Evolutionary conservation across 2,329 filamentous ascomycete genomes (phyloP), one percentile per base, ranked within the genome.

Genomic region (Alternaria arborescens): DNA sequence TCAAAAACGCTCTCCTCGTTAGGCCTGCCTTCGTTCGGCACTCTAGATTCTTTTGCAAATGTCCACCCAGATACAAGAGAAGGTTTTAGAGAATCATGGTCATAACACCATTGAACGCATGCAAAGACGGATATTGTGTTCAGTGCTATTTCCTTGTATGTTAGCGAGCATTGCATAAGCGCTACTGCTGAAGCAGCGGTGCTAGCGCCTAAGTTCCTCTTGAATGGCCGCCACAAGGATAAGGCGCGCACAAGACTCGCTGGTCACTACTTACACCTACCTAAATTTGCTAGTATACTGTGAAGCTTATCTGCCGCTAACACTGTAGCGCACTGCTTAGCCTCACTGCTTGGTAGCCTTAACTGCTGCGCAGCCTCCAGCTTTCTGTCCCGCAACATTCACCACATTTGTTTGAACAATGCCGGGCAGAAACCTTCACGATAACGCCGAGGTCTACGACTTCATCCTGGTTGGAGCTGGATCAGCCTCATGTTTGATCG

Each of bases 401-500:
- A 40, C 30, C 10, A 11, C 28, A 40, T 32, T 26, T 46, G 4
- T 20, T 52, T 20, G 40, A 47, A 58, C 43, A 44, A 60, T 60
- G 51, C 57, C 52, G 12, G 28, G 22, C 52, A 53, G 41, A 51
- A 36, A 2, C 3, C 30, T 30, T 18, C 10, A 28, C 20, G 22
- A 28, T 3, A 20, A 40, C n/a, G 18, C 32, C 43, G 52, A 63
- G 47, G 28, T 28, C 20, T 69, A 62, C 36, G 65, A 69, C 55
- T 68, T 62, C 48, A 55, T 66, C 26, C 41, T 69, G 8, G 53
- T 69, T 14, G 67, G 67, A 16, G 63, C 57, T 4, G 67, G 65
- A n/a, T 65, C 67, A 51, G 62, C 67, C 1, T 66, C 65, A 36
- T 69, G 65, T 24, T 58, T 68, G 34, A 55, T 68, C 41, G 54